These are phyloP conservation scores for Pterocarpus macrocarpus DNA, from an alignment of 306 rosid genomes.

Conservation along the genomic window DNA sequence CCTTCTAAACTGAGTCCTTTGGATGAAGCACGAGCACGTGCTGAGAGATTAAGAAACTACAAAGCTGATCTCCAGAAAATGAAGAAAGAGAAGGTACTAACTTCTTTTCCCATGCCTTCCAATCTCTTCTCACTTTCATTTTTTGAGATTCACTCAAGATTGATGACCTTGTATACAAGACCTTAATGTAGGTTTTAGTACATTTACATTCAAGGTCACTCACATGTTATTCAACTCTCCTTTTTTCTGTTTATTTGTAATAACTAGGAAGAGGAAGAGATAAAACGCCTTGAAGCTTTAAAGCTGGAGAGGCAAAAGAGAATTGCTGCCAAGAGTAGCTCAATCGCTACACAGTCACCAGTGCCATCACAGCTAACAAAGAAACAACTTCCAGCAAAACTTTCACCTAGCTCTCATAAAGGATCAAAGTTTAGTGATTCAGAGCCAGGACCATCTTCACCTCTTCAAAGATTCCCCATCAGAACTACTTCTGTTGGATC, in stretches of 20 bases:
- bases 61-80: conserved; percentile 98
- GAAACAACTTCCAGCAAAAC: conserved; percentile 69
- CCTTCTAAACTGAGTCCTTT: conserved; percentile 88
- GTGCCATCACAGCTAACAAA: conserved; percentile 64
- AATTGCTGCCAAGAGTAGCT: conserved; percentile 84
- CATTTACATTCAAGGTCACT: conserved; percentile 36
- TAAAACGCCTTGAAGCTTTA: conserved; percentile 83
- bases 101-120: conserved; percentile 21
- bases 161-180: conserved; percentile 27
- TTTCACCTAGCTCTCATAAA: conserved; percentile 73
- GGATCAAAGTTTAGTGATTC: conserved; percentile 93
- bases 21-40: conserved; percentile 97
- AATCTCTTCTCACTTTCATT: background rate
- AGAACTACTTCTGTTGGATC: conserved; percentile 69
- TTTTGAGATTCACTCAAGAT: conserved; percentile 19
- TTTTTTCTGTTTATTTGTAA: conserved; percentile 27
- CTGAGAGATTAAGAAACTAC: conserved; percentile 82
- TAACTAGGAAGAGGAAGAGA: conserved; percentile 79
- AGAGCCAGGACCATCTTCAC: conserved; percentile 88
- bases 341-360: conserved; percentile 58
- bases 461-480: conserved; percentile 70
- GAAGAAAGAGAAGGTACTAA: conserved; percentile 93
- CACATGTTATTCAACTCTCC: conserved; percentile 33
- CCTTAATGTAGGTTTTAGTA: conserved; percentile 20
- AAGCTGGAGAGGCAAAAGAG: conserved; percentile 97